These are phyloP conservation scores for Scheffersomyces amazonensis DNA, from an alignment of 805 yeast genomes.

Conservation along the genomic window DNA sequence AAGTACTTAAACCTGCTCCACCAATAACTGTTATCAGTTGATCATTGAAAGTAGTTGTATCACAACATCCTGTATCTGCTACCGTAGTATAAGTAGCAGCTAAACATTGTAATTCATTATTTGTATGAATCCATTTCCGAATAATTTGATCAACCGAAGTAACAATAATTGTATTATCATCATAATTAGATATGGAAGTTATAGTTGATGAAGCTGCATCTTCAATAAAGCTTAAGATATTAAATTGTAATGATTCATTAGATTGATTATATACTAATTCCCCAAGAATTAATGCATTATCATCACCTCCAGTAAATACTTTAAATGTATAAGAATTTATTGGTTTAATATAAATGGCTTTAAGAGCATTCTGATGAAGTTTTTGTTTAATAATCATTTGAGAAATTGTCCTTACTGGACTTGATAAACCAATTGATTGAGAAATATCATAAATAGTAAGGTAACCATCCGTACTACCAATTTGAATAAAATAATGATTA, in stretches of 20 bases:
- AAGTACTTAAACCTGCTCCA: slow-evolving; percentile 77
- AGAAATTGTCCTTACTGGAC: not conserved
- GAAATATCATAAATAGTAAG: slow-evolving; percentile 60
- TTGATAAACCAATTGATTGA: not conserved
- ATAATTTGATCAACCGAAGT: slow-evolving; percentile 84
- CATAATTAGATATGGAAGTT: slow-evolving; percentile 51
- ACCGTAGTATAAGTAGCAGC: slow-evolving; percentile 67
- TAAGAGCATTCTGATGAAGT: slow-evolving; percentile 85
- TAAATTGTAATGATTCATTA: slow-evolving; percentile 16
- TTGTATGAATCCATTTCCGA: slow-evolving; percentile 55
- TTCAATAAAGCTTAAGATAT: slow-evolving; percentile 31
- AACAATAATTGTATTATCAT: slow-evolving; percentile 41
- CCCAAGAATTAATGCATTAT: slow-evolving; percentile 57
- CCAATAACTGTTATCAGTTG: slow-evolving; percentile 51
- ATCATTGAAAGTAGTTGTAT: slow-evolving; percentile 25
- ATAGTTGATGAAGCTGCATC: slow-evolving; percentile 86
- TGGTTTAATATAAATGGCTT: slow-evolving; percentile 42
- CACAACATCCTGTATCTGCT: slow-evolving; percentile 86
- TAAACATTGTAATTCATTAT: slow-evolving; percentile 17
- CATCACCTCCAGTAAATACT: slow-evolving; percentile 83
- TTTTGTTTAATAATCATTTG: slow-evolving; percentile 35
- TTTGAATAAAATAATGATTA: slow-evolving; percentile 36
- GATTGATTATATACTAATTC: slow-evolving; percentile 12
- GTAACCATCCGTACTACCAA: slow-evolving; percentile 84
- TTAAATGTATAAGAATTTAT: slow-evolving; percentile 26